Evolutionary conservation across 108 stramenopile genomes (phyloP).

Genomic region (Conticribra guillardii): DNA sequence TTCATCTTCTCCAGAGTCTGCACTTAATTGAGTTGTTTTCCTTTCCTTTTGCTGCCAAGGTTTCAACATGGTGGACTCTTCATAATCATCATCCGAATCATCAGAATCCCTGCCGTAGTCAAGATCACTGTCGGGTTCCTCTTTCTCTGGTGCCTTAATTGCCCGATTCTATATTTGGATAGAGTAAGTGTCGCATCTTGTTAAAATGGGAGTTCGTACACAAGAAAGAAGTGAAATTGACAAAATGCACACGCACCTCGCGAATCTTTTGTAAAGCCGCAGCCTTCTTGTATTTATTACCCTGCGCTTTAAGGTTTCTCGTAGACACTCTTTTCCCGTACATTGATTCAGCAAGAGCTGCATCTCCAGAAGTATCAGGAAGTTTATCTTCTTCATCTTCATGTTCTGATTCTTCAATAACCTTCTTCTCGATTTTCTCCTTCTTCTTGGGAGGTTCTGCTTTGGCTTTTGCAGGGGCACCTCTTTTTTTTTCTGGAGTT

Average conservation of each 20-base stretch:
- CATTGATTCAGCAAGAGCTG: conserved; percentile 63
- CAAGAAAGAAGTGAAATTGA: too few relatives aligned
- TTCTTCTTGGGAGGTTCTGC: conserved; percentile 59
- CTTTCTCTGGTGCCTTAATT: conserved; percentile 50
- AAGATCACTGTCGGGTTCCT: conserved; percentile 69
- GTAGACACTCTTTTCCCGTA: conserved; percentile 66
- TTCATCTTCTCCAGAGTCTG: conserved; percentile 53
- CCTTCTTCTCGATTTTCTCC: conserved; percentile 40
- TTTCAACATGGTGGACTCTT: conserved; percentile 47
- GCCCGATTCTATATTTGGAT: conserved; percentile 49
- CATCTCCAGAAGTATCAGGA: conserved; percentile 64
- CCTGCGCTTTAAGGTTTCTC: conserved; percentile 73
- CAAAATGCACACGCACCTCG: conserved; percentile 57
- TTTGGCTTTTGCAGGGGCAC: conserved; percentile 24
- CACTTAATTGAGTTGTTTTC: conserved; percentile 35
- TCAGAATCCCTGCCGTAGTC: conserved; percentile 84
- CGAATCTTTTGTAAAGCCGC: conserved; percentile 79
- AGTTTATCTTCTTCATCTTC: conserved; percentile 46
- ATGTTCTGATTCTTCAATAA: conserved; percentile 57
- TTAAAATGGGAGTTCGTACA: too few relatives aligned
- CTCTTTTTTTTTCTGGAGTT: conserved; percentile 31
- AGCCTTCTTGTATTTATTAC: conserved; percentile 74
- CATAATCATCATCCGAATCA: conserved; percentile 81
- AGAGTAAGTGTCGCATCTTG: too few relatives aligned
- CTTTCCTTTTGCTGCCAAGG: conserved; percentile 80